Percentiles rank a stretch among this genome's conserved stretches.
Conservation (phyloP, 2,329 filamentous ascomycete species). For the Pyrenochaeta sp. region DNA sequence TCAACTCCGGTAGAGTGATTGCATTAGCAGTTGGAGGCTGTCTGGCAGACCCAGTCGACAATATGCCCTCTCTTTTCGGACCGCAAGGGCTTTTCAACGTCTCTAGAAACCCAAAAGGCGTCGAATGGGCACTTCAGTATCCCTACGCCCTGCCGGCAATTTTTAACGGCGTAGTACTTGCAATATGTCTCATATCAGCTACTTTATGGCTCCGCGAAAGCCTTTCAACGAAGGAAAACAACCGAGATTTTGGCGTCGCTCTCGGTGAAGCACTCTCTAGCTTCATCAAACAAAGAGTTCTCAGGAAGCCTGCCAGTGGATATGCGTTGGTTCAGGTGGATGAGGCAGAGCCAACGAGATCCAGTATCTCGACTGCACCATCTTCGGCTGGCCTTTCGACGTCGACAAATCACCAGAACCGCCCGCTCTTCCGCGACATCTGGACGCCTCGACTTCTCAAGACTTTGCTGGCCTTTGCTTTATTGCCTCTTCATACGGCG, state of each 20-base stretch:
- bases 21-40: constrained; percentile 63
- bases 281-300: constrained; percentile 35
- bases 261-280: constrained; percentile 44
- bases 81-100: constrained; percentile 68
- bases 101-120: constrained; percentile 65
- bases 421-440: constrained; percentile 51
- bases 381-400: background rate
- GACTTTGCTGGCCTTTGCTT: constrained; percentile 52
- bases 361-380: constrained; percentile 8
- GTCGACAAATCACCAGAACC: constrained; percentile 51
- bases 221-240: constrained; percentile 39
- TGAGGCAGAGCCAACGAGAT: constrained; percentile 14
- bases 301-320: constrained; percentile 10
- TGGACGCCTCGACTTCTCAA: constrained; percentile 53
- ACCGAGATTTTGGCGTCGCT: constrained; percentile 46
- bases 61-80: constrained; percentile 68
- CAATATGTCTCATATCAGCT: constrained; percentile 61
- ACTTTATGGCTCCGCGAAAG: constrained; percentile 72
- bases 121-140: constrained; percentile 69
- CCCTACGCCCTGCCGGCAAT: constrained; percentile 75
- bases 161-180: constrained; percentile 68
- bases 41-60: constrained; percentile 70
- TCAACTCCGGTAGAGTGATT: constrained; percentile 63
- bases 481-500: constrained; percentile 56
- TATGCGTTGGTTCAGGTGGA: constrained; percentile 24